Conservation (phyloP, 2,329 filamentous ascomycete genomes). For the Lachnellula occidentalis region DNA sequence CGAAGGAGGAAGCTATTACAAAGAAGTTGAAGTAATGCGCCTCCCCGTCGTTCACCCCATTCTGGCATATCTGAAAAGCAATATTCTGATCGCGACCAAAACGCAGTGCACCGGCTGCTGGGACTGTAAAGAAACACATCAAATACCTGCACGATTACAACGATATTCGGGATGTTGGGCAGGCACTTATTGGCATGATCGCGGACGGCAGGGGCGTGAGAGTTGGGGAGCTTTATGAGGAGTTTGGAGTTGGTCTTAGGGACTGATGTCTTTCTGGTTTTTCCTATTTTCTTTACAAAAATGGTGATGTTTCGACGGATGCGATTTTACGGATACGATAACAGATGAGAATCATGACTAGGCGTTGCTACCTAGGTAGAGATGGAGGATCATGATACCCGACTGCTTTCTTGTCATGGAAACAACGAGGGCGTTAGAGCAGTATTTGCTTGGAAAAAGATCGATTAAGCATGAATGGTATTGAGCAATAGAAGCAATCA, state of each 20-base stretch:
- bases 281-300: background rate
- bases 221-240: conserved; percentile 31
- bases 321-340: too few species aligned
- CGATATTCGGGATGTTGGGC: conserved; percentile 63
- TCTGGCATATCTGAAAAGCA: background rate
- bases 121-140: conserved; percentile 58
- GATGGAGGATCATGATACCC: conserved; percentile 17
- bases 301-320: background rate
- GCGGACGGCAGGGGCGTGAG: conserved; percentile 55
- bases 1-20: conserved; percentile 33
- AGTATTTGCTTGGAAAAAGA: background rate
- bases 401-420: conserved; percentile 12
- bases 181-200: conserved; percentile 61
- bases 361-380: conserved; percentile 6
- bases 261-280: conserved; percentile 17
- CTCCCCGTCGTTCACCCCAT: background rate
- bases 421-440: background rate
- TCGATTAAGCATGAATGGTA: background rate
- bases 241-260: conserved; percentile 30
- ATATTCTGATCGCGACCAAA: background rate
- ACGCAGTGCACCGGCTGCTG: conserved; percentile 30
- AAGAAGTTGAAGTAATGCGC: conserved; percentile 30
- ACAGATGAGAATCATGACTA: background rate
- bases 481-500: background rate
- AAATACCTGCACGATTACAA: conserved; percentile 63